Conservation (phyloP, 2,329 filamentous ascomycete genomes). For the Colletotrichum karsti region DNA sequence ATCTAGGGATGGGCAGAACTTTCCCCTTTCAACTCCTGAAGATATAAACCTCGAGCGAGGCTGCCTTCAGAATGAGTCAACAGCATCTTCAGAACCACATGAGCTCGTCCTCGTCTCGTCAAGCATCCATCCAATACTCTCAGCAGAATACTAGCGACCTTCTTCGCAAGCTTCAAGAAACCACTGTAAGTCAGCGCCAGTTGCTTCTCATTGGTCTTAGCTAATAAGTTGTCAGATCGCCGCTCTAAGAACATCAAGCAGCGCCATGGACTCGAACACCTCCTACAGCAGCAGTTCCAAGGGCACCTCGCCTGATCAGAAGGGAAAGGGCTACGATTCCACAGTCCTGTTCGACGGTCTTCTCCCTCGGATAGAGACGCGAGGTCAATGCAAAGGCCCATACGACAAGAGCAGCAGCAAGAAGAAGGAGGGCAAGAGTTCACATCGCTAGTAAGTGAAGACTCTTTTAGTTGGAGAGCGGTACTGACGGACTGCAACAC, state of each 20-base stretch:
- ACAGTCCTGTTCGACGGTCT: slow-evolving; percentile 32
- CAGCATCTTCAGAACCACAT: not conserved
- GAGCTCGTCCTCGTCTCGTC: slow-evolving; percentile 3
- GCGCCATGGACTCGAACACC: slow-evolving; percentile 18
- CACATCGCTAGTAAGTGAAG: slow-evolving; percentile 2
- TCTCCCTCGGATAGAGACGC: slow-evolving; percentile 34
- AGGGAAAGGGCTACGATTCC: slow-evolving; percentile 17
- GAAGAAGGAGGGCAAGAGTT: slow-evolving; percentile 19
- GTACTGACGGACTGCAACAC: not conserved
- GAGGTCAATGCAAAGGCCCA: slow-evolving; percentile 32
- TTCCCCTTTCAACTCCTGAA: not conserved
- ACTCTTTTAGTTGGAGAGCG: not conserved
- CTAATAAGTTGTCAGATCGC: slow-evolving; percentile 3
- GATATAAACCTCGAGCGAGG: slow-evolving; percentile 20
- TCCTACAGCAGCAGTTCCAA: slow-evolving; percentile 28
- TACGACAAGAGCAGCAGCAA: slow-evolving; percentile 24
- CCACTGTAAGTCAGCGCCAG: not conserved
- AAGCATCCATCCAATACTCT: not conserved
- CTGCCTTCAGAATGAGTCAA: slow-evolving; percentile 22
- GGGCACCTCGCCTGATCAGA: slow-evolving; percentile 20
- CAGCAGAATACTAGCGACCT: slow-evolving; percentile 10
- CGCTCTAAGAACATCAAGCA: slow-evolving; percentile 10
- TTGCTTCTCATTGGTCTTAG: not conserved
- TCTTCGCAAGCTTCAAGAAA: slow-evolving; percentile 25
- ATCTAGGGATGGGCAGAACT: not conserved